phyloP scores from a whole-genome alignment of 2,329 filamentous ascomycete species.

The Xylaria polymorpha region DNA sequence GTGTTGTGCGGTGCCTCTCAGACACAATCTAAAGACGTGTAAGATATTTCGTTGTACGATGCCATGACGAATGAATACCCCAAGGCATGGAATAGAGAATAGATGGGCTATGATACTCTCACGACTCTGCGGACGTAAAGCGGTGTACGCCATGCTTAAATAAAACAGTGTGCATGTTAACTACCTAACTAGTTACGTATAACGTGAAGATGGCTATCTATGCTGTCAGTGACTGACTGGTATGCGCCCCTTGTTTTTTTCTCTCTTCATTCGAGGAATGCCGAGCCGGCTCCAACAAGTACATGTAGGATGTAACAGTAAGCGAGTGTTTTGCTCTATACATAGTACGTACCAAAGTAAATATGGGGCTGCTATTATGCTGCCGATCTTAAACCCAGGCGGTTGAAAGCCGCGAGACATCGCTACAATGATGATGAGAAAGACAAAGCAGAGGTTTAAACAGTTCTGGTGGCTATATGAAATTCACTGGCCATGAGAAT shows the following conservation, averaged over 20 bases:
- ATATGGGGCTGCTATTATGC: conserved; percentile 8
- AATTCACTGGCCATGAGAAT: background rate
- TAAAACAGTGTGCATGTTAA: background rate
- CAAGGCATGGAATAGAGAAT: conserved; percentile 29
- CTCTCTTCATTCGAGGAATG: background rate
- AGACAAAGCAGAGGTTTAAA: background rate
- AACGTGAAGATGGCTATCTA: background rate
- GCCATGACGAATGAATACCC: conserved; percentile 34
- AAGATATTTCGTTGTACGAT: conserved; percentile 35
- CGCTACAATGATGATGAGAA: background rate
- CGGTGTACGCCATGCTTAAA: background rate
- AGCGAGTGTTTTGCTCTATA: background rate
- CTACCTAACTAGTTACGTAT: background rate
- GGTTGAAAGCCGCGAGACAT: background rate
- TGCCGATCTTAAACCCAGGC: background rate
- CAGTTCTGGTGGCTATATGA: background rate
- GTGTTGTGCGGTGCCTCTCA: conserved; percentile 65
- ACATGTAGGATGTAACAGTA: background rate
- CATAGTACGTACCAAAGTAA: too few species aligned
- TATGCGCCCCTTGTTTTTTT: background rate
- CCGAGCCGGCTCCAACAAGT: background rate
- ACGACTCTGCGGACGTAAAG: background rate
- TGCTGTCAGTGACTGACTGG: background rate
- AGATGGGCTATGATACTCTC: conserved; percentile 12
- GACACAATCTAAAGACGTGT: conserved; percentile 46